phyloP scores from a whole-genome alignment of 305 asterid genomes.

The Galium porrigens region DNA sequence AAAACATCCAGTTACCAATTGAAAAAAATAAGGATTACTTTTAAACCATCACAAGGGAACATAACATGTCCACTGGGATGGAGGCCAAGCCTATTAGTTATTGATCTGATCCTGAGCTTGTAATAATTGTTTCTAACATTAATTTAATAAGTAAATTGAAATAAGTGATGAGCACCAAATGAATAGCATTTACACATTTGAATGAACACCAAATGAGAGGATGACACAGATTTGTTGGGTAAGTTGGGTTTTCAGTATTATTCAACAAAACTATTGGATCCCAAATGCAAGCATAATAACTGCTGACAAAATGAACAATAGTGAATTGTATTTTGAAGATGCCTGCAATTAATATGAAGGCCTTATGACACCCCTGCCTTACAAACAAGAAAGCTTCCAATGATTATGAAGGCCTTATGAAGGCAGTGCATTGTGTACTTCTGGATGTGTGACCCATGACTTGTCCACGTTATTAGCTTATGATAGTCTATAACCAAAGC shows the following conservation, averaged over 20 bases:
- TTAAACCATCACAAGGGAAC: neutral
- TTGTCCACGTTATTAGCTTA: neutral
- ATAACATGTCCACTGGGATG: conserved; percentile 1
- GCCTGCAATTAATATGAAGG: neutral
- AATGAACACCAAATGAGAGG: neutral
- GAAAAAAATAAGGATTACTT: neutral
- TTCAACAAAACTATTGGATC: neutral
- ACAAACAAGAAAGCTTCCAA: neutral
- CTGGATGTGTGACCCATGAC: neutral
- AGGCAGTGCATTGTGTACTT: neutral
- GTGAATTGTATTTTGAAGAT: neutral
- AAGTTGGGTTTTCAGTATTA: neutral
- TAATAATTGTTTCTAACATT: neutral
- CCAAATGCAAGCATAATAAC: neutral
- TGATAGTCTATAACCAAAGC: neutral
- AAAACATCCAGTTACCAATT: neutral
- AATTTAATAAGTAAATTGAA: neutral
- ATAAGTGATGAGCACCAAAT: neutral
- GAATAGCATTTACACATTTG: neutral
- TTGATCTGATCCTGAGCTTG: neutral
- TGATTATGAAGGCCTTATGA: too few relatives aligned
- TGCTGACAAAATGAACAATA: neutral
- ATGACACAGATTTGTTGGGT: neutral
- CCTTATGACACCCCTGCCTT: neutral
- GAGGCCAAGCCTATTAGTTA: neutral